Evolutionary conservation across 2,329 filamentous ascomycete genomes (phyloP).

Genomic region (Catunica adiposa): DNA sequence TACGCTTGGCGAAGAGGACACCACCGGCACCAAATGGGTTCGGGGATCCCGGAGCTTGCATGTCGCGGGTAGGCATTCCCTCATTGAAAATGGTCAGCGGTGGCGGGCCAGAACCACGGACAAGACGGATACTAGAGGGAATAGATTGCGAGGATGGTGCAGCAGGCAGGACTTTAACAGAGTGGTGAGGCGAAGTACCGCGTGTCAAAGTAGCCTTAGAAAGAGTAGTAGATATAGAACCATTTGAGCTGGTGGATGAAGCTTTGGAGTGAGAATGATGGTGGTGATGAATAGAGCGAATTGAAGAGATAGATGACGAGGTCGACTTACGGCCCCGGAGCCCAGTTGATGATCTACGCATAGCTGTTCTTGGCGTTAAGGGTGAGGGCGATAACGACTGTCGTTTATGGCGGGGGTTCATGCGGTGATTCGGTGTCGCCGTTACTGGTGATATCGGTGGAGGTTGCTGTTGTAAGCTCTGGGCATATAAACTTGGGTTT

Average conservation of each 20-base stretch:
- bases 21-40: constrained; percentile 40
- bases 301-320: constrained; percentile 82
- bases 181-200: constrained; percentile 66
- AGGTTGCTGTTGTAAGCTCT: constrained; percentile 1
- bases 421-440: constrained; percentile 10
- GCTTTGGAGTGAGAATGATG: constrained; percentile 84
- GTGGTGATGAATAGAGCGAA: constrained; percentile 78
- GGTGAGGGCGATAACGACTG: constrained; percentile 77
- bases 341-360: constrained; percentile 67
- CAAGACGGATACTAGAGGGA: constrained; percentile 71
- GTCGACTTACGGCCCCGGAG: constrained; percentile 88
- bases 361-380: constrained; percentile 71
- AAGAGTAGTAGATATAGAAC: constrained; percentile 49
- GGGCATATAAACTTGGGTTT: constrained; percentile 5
- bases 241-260: constrained; percentile 75
- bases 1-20: constrained; percentile 65
- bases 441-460: constrained; percentile 8
- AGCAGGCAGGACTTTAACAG: constrained; percentile 85
- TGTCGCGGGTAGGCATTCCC: constrained; percentile 28
- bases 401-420: constrained; percentile 31
- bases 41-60: constrained; percentile 33
- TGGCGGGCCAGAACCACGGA: constrained; percentile 41
- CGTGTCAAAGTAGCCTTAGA: constrained; percentile 49
- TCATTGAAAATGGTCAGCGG: constrained; percentile 41
- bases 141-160: constrained; percentile 64